Base-by-base conservation (phyloP, 495 filamentous ascomycete species). In the Massariosphaeria phaeospora region DNA sequence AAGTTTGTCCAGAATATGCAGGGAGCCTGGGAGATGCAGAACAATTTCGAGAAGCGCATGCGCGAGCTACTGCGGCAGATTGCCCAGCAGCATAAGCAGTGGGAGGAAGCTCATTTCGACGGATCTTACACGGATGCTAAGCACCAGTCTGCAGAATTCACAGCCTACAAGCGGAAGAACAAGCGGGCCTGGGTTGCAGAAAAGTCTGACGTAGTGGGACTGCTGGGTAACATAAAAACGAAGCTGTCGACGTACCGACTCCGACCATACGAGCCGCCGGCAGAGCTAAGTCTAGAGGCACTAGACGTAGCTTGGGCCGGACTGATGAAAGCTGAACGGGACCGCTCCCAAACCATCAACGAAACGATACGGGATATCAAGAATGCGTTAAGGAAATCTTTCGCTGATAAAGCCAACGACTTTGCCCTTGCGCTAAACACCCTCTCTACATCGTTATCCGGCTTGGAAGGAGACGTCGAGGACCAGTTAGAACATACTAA, bases 1-100 rank as follows among this genome's bases (percentile, higher is more conserved):
- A 98, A 98, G 73, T 98, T 98, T 62, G 87, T 97, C 39, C 88
- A 86, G 66, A 96, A 93, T 65, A 97, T 97, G 93, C 89, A 96
- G 59, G 93, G 91, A n/a, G 90, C 93, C 2, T 97, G 94, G 93
- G 90, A 94, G 66, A 98, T 98, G 93, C 89, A 98, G 70, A 93
- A 86, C 66, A 85, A 84, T 12, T 98, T 88, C 65, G 93, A 98
- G 79, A 77, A 82, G 63, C 79, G 91, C 38, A 93, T 96, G 88
- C 77, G 78, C 26, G 85, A 82, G 48, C 71, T 98, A 8, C 73
- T 97, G 43, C 75, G 79, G 54, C 76, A 84, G 56, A 91, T 97
- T 59, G 75, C 74, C 7, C 77, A 77, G 39, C 88, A 95, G 68
- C 75, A 82, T 41, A 72, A 84, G 41, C 68, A 74, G 51, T 97